Percentiles rank a stretch among this genome's conserved stretches.
These are phyloP conservation scores for Aspergillus olivimuriae DNA, from an alignment of 495 filamentous ascomycete genomes.

Conservation along the genomic window DNA sequence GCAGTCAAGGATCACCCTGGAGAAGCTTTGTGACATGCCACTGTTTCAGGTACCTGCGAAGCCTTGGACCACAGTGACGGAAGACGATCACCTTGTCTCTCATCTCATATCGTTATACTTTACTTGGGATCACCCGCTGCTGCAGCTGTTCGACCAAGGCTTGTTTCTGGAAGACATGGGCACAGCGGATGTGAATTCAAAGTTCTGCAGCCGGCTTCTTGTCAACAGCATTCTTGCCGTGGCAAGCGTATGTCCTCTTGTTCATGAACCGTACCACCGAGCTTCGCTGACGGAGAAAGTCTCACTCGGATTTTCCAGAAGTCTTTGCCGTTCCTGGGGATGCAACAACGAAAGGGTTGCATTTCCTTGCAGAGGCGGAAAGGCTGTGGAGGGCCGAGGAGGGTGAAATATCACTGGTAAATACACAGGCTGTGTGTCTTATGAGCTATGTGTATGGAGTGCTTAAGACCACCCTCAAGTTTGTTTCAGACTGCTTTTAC, in stretches of 20 bases:
- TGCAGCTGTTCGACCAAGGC: constrained; percentile 30
- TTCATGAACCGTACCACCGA: not conserved
- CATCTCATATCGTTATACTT: constrained; percentile 24
- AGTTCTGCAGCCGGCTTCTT: constrained; percentile 32
- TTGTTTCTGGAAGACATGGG: constrained; percentile 30
- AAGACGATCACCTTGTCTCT: constrained; percentile 21
- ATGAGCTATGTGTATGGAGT: constrained; percentile 33
- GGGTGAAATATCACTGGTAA: constrained; percentile 23
- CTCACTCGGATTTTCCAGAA: constrained; percentile 45
- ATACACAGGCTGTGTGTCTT: constrained; percentile 31
- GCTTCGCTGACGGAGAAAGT: constrained; percentile 14
- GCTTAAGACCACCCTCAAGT: not conserved
- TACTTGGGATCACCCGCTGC: constrained; percentile 36
- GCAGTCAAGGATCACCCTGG: constrained; percentile 27
- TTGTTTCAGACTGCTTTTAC: not conserved
- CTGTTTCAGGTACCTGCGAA: constrained; percentile 27
- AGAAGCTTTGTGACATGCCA: constrained; percentile 33
- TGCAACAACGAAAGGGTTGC: constrained; percentile 23
- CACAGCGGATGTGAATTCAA: constrained; percentile 12
- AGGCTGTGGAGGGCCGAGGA: constrained; percentile 29
- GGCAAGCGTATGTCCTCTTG: constrained; percentile 29
- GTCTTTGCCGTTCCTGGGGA: constrained; percentile 27
- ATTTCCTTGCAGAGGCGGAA: constrained; percentile 32
- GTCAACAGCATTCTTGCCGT: constrained; percentile 37
- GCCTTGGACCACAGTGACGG: constrained; percentile 19